Evolutionary conservation across 108 stramenopile species (phyloP).

Genomic region (Stephanodiscus minutulus): DNA sequence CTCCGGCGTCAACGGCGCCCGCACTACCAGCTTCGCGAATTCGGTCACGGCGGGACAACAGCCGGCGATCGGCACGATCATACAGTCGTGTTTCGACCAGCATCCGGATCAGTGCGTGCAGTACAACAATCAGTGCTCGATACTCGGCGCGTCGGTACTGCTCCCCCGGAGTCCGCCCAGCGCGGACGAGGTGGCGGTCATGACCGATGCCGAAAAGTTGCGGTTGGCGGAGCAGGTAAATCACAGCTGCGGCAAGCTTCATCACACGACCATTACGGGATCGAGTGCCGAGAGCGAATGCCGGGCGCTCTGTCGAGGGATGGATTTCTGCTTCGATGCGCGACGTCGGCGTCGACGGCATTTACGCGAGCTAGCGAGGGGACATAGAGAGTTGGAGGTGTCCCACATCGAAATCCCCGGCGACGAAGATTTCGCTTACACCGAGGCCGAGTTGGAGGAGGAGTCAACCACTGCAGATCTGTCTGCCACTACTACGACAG

Average conservation of each 20-base stretch:
- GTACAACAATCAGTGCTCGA: constrained; percentile 8
- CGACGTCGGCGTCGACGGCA: constrained; percentile 4
- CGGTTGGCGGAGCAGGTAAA: constrained; percentile 23
- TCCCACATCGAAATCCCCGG: background rate
- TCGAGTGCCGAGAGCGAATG: constrained; percentile 9
- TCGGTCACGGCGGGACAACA: background rate
- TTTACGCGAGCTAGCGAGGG: background rate
- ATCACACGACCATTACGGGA: constrained; percentile 4
- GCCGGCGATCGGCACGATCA: constrained; percentile 4
- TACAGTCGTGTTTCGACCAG: constrained; percentile 5
- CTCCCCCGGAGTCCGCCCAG: constrained; percentile 9
- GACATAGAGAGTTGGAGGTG: background rate
- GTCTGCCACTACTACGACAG: background rate
- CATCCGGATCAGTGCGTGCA: constrained; percentile 1
- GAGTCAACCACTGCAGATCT: background rate
- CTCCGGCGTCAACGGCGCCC: background rate
- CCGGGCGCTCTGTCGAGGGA: constrained; percentile 9
- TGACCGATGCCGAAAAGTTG: constrained; percentile 13
- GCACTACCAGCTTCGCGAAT: background rate
- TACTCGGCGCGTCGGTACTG: background rate
- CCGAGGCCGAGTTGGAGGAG: background rate
- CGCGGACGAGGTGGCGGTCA: constrained; percentile 7
- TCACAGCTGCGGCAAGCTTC: constrained; percentile 8
- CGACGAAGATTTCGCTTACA: background rate
- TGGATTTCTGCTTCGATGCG: constrained; percentile 22